Base-by-base conservation (phyloP, 75 land plant genomes). In the Ceratopteris richardii region DNA sequence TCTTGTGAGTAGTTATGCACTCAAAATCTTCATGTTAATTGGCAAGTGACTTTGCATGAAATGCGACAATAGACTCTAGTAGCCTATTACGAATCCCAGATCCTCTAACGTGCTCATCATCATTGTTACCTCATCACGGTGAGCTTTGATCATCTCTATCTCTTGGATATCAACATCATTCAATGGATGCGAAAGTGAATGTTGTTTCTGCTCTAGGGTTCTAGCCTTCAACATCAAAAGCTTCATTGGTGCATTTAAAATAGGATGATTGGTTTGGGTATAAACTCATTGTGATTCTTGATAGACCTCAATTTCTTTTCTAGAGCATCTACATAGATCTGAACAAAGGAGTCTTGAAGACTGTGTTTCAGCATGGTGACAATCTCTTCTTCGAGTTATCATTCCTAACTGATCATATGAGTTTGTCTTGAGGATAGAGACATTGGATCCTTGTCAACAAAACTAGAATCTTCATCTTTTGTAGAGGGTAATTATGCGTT, bases 141-240 rank as follows among this genome's bases (percentile, higher is more conserved):
- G 44, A 18, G 80, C 86, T 5, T 72, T 64, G 11, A 91, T 54
- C 40, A 80, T 54, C 24, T 66, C 69, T 27, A 72, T 80, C 46
- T 88, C 77, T 41, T 80, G 75, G 41, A 33, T 57, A 62, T 76
- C 79, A 58, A 88, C 39, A 37, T 88, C 86, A 66, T 82, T 81
- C 42, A 88, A 36, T 58, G 82, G 85, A 30, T 71, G 70, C 73
- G 84, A 96, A 54, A 91, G 52, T 21, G 82, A 70, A 27, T 89
- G 71, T 44, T 85, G 80, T 56, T 82, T 91, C 52, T 74, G 27
- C 72, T 88, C 97, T 25, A 91, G 68, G 0, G 75, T 47, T 60
- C 75, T 75, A 14, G 88, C 95, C 60, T 85, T 91, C 61, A 84
- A 94, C 86, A 91, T 80, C 69, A 91, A 55, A 26, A 91, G 73